Base-by-base conservation (phyloP, 2,329 filamentous ascomycete genomes). In the Aureobasidium mangrovei region DNA sequence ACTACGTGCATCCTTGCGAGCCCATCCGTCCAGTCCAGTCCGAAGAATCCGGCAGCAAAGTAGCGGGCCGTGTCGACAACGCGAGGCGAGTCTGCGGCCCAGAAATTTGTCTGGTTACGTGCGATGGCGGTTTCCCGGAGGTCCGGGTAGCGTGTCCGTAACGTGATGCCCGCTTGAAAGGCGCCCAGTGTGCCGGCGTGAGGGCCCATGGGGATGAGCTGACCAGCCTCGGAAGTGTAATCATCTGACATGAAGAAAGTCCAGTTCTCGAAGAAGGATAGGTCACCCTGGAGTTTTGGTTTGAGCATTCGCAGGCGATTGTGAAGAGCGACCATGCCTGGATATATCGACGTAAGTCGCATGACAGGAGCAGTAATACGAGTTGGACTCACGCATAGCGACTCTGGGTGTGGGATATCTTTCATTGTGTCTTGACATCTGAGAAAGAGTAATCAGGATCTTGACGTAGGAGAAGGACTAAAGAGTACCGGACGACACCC, bases 371-470 rank as follows among this genome's bases (percentile, higher is more conserved):
- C 26, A 36, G 35, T 4, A 49, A 27, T 32, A 18, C n/a, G 7
- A 12, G 12, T 1, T 46, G 41, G 48, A 74, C 75, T 53, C 70
- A 78, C 78, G 72, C 45, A 60, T 64, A 29, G 77, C 78, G 39
- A 75, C 74, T 57, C 66, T 71, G 35, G 63, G 64, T 0, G 78
- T 82, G 1, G 79, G 79, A 65, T 80, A 81, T 61, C 79, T 69
- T 62, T 81, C 79, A 26, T 70, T 76, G 67, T 82, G 79, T 39
- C 79, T 72, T 24, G 79, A 77, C 69, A 81, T 75, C 77, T 79
- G 59, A 3, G 33, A 45, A 29, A 42, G 39, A 42, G 47, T 35
- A 27, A 52, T 40, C 18, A 31, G 6, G 31, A 53, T 57, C 35
- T 61, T 53, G 9, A 45, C 29, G 52, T 10, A 38, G 4, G 40